Base-by-base conservation (phyloP, 805 yeast genomes). In the Yarrowia sp. region DNA sequence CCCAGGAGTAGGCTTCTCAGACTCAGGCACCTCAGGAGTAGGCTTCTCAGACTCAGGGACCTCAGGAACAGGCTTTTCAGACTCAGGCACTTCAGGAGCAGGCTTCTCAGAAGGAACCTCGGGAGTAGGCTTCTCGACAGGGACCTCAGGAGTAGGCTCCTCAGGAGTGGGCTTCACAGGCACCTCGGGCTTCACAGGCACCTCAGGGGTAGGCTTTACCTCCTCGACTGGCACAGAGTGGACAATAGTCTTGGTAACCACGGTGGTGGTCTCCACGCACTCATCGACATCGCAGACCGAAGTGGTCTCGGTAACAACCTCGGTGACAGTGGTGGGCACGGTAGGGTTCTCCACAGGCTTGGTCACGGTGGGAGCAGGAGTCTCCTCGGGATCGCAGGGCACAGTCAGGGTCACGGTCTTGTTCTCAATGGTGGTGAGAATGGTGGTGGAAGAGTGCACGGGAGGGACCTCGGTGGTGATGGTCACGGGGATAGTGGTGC, bases 381-480 rank as follows among this genome's bases (percentile, higher is more conserved):
- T 53, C 60, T 53, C 44, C 38, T 55, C 44, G 15, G 61, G 46
- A 2, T 43, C 64, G 20, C 64, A 56, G n/a, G 64, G 64, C 10
- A 56, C 50, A 2, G 40, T 42, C 33, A 56, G 50, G 3, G 64
- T 56, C 17, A 56, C 64, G 13, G 64, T 56, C 40, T 43, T 42
- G 50, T 17, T 14, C 9, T 42, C 40, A 10, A 56, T 24, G 9
- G 24, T 24, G 20, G 64, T 56, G 39, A 56, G 19, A 17, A 56
- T 24, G 17, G 50, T 33, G 47, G 49, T 56, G 36, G 64, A 38
- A 7, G 47, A 12, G 17, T 56, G 61, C n/a, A 39, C 46, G 4
- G 61, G 38, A 39, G 61, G 61, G 7, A 55, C 61, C 20, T 55
- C 61, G 20, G 61, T 55, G 36, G 61, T 56, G n/a, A 56, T 56